These are phyloP conservation scores for Yamadazyma scolyti DNA, from an alignment of 805 yeast species.

Conservation along the genomic window DNA sequence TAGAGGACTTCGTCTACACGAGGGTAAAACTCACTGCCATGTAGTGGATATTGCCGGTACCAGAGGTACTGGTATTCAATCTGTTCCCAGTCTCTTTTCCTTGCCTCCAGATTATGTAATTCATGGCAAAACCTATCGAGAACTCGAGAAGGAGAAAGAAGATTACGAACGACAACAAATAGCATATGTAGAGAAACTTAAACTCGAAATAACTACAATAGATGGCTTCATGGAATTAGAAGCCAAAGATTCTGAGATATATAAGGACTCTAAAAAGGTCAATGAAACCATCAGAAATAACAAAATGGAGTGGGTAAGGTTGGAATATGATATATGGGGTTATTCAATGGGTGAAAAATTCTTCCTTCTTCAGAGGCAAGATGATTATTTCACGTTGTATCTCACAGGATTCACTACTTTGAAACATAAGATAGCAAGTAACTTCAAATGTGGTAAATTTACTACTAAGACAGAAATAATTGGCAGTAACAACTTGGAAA, in stretches of 20 bases:
- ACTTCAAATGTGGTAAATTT: conserved; percentile 17
- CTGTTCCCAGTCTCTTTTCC: conserved; percentile 50
- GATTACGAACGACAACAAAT: conserved; percentile 8
- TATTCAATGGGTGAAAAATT: conserved; percentile 10
- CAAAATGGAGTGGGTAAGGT: conserved; percentile 22
- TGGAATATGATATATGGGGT: conserved; percentile 34
- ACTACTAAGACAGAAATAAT: conserved; percentile 6
- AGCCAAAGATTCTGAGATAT: conserved; percentile 8
- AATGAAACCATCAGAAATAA: conserved; percentile 12
- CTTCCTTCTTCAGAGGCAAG: conserved; percentile 5
- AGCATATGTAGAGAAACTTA: conserved; percentile 6
- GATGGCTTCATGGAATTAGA: conserved; percentile 32
- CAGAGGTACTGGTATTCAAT: conserved; percentile 46
- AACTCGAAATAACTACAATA: conserved; percentile 33
- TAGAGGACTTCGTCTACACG: conserved; percentile 69
- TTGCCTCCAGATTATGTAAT: conserved; percentile 18
- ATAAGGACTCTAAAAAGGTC: conserved; percentile 9
- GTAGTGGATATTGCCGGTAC: conserved; percentile 76
- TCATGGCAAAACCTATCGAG: conserved; percentile 9
- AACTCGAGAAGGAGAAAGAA: conserved; percentile 10
- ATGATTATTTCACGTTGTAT: conserved; percentile 11
- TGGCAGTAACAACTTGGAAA: conserved; percentile 10
- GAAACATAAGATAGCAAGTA: conserved; percentile 13
- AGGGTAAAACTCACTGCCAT: conserved; percentile 63
- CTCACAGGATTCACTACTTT: conserved; percentile 12